Evolutionary conservation across 1,284 basidiomycete genomes (phyloP), one percentile per base, ranked within the genome.

Genomic region (Cryptococcus sp.): DNA sequence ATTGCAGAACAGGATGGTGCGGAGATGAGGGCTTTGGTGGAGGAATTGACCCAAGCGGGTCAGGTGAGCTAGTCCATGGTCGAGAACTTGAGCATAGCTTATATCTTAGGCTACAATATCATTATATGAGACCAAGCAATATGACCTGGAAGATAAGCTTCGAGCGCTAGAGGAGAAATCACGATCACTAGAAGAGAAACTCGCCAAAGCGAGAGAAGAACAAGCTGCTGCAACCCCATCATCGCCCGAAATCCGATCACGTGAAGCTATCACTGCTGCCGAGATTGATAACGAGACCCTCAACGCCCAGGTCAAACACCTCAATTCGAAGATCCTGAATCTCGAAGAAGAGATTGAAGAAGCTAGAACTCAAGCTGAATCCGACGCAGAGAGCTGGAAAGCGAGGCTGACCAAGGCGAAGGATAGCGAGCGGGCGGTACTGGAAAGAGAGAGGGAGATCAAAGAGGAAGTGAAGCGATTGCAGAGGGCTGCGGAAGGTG

Each of bases 211-310:
- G 2, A 57, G 59, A 15, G 67, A 68, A 44, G 66, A 68, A 43
- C 50, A 56, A 31, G 59, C 60, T 30, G 52, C 57, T 37, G 45
- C 52, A 23, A 51, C 52, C 46, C 34, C 35, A 8, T 5, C 51
- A 45, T 15, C 34, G 13, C 52, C 57, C 23, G 41, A 57, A 15
- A 62, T 43, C 23, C 33, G 33, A 2, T 75, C 30, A 35, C 79
- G 79, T 8, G 79, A 80, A 50, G 77, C 81, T 6, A 71, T 80
- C 10, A 82, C 84, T 3, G 84, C 91, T 0, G 83, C 86, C 1
- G 85, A 92, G 68, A 97, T 98, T 66, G 93, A 98, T 76, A 95
- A 95, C 67, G 92, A 97, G 73, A 86, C 85, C 31, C 82, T 96
- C 34, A 85, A 83, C 15, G 92, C 94, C 43, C 92, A 98, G 71